These are phyloP conservation scores for Phoma sp. DNA, from an alignment of 2,329 filamentous ascomycete species.

Conservation along the genomic window DNA sequence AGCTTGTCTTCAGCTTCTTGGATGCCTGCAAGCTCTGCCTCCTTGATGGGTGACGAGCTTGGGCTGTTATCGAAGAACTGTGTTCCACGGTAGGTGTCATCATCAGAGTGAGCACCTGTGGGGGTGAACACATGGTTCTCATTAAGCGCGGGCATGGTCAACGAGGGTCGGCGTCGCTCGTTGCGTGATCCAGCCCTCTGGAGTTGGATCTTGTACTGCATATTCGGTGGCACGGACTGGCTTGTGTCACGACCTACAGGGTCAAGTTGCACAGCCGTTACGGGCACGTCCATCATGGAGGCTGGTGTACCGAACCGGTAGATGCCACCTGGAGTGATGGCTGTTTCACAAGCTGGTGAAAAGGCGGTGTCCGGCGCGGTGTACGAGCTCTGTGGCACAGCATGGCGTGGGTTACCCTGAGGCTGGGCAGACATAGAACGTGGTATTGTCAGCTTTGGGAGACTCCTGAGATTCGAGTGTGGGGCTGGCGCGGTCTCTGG, in stretches of 20 bases:
- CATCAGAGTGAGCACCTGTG: conserved; percentile 42
- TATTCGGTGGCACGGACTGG: conserved; percentile 92
- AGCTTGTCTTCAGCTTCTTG: conserved; percentile 30
- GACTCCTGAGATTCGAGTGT: conserved; percentile 60
- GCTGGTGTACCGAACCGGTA: conserved; percentile 87
- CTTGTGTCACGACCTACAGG: conserved; percentile 80
- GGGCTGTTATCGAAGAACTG: conserved; percentile 44
- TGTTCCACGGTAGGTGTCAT: conserved; percentile 43
- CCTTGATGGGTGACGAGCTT: conserved; percentile 43
- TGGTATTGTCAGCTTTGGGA: conserved; percentile 66
- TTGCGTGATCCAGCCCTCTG: conserved; percentile 54
- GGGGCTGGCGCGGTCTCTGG: conserved; percentile 53
- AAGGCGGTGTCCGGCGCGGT: conserved; percentile 50
- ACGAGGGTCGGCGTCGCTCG: conserved; percentile 68
- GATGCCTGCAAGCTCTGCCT: conserved; percentile 34
- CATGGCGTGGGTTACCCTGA: conserved; percentile 33
- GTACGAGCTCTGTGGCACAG: conserved; percentile 33
- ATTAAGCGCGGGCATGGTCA: conserved; percentile 73
- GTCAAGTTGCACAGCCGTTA: conserved; percentile 74
- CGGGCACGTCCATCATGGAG: conserved; percentile 87
- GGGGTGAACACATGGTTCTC: conserved; percentile 65
- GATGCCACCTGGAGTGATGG: conserved; percentile 66
- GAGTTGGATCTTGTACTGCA: conserved; percentile 73
- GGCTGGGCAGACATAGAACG: conserved; percentile 48
- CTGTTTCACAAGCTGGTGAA: conserved; percentile 55